phyloP scores from a whole-genome alignment of 352 stramenopile species.

The Achlya hypogyna region DNA sequence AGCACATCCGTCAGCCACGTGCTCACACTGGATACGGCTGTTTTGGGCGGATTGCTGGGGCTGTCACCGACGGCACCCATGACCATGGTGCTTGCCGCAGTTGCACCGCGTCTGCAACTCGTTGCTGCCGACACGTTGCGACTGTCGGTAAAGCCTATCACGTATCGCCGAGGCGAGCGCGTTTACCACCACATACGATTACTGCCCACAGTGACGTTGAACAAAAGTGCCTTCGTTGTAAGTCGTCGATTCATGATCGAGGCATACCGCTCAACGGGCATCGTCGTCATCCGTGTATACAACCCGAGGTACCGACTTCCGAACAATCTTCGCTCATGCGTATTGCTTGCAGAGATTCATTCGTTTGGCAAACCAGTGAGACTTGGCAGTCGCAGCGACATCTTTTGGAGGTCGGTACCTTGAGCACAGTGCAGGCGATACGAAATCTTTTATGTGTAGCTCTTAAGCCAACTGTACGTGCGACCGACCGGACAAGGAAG shows the following conservation, averaged over 20 bases:
- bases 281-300: neutral
- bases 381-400: neutral
- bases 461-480: neutral
- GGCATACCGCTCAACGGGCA: neutral
- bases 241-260: neutral
- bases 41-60: neutral
- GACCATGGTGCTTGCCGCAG: neutral
- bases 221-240: neutral
- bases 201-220: no score
- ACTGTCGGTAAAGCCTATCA: neutral
- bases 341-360: neutral
- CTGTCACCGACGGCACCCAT: neutral
- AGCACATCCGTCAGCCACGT: neutral
- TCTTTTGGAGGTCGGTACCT: neutral
- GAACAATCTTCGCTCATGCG: neutral
- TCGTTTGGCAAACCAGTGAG: neutral
- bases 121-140: neutral
- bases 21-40: neutral
- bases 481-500: neutral
- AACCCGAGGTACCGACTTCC: neutral
- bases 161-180: neutral
- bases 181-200: neutral
- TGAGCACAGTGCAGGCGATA: neutral
- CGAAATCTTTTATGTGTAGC: neutral
- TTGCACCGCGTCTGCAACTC: neutral